Conservation (phyloP, 108 stramenopile species). For the Fistulifera pelliculosa region DNA sequence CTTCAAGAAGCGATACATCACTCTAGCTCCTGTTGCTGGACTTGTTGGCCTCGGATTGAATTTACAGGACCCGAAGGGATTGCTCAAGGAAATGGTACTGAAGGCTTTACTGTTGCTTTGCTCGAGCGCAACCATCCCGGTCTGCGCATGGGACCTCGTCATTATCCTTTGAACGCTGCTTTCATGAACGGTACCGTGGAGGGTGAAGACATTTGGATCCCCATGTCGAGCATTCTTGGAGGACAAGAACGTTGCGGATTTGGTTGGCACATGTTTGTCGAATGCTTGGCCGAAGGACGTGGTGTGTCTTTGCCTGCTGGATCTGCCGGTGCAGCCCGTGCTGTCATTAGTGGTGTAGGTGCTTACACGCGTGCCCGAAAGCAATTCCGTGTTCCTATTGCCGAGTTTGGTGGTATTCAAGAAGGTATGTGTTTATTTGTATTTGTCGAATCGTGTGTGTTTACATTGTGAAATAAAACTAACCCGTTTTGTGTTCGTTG, state of each 20-base stretch:
- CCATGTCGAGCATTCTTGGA: constrained; percentile 91
- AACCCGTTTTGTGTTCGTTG: constrained; percentile 1
- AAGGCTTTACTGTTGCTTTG: constrained; percentile 93
- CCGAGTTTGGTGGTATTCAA: constrained; percentile 98
- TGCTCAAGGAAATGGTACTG: constrained; percentile 84
- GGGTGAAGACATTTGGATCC: constrained; percentile 97
- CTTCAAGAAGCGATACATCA: constrained; percentile 99
- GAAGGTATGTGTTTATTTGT: constrained; percentile 47
- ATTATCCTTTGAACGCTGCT: constrained; percentile 83
- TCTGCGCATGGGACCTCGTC: constrained; percentile 88
- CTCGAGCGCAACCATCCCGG: constrained; percentile 90
- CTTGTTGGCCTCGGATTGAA: constrained; percentile 94
- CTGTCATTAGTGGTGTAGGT: constrained; percentile 82
- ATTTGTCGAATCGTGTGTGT: neutral
- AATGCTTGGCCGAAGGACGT: constrained; percentile 97
- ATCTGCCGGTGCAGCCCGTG: constrained; percentile 83
- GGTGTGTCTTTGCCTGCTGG: constrained; percentile 94
- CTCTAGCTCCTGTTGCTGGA: constrained; percentile 95
- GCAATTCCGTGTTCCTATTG: constrained; percentile 97
- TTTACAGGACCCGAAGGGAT: constrained; percentile 84
- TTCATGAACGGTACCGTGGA: constrained; percentile 99
- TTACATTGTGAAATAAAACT: neutral
- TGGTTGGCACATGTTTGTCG: constrained; percentile 99
- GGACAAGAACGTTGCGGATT: constrained; percentile 94
- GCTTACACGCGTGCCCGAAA: constrained; percentile 93